Evolutionary conservation across 495 filamentous ascomycete genomes (phyloP).

Genomic region (Hyphodiscus hymeniophilus): DNA sequence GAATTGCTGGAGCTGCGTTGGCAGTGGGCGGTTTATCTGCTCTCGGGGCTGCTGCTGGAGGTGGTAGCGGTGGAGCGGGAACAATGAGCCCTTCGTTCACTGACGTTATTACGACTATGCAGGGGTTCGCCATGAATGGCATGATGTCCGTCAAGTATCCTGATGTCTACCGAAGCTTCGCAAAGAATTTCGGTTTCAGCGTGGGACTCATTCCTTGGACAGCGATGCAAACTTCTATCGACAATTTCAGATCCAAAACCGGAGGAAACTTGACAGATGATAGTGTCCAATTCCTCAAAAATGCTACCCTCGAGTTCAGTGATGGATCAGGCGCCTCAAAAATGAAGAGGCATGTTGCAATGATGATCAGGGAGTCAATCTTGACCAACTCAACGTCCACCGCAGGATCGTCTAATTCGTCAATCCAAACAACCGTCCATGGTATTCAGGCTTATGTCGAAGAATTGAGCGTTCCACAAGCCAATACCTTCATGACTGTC

Average conservation of each 20-base stretch:
- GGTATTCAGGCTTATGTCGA: constrained; percentile 72
- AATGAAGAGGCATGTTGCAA: constrained; percentile 47
- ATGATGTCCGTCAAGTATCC: constrained; percentile 91
- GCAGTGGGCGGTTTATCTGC: constrained; percentile 60
- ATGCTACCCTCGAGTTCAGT: constrained; percentile 60
- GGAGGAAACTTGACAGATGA: constrained; percentile 80
- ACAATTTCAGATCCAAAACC: constrained; percentile 69
- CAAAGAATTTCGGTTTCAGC: constrained; percentile 90
- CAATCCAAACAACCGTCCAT: constrained; percentile 10
- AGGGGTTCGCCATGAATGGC: constrained; percentile 87
- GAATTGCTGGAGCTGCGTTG: constrained; percentile 80
- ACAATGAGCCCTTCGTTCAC: constrained; percentile 75
- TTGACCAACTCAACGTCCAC: constrained; percentile 20
- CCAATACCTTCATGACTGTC: constrained; percentile 95
- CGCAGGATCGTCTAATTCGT: constrained; percentile 28
- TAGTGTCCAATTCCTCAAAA: constrained; percentile 66
- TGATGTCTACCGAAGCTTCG: constrained; percentile 74
- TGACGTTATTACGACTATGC: constrained; percentile 86
- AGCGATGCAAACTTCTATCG: constrained; percentile 72
- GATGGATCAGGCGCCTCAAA: constrained; percentile 36
- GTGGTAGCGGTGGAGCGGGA: constrained; percentile 43
- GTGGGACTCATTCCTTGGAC: constrained; percentile 79
- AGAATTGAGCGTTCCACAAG: constrained; percentile 70
- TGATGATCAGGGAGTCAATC: constrained; percentile 44
- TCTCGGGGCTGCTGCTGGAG: constrained; percentile 20